Base-by-base conservation (phyloP, 2,329 filamentous ascomycete species). In the Corinectria fuckeliana region DNA sequence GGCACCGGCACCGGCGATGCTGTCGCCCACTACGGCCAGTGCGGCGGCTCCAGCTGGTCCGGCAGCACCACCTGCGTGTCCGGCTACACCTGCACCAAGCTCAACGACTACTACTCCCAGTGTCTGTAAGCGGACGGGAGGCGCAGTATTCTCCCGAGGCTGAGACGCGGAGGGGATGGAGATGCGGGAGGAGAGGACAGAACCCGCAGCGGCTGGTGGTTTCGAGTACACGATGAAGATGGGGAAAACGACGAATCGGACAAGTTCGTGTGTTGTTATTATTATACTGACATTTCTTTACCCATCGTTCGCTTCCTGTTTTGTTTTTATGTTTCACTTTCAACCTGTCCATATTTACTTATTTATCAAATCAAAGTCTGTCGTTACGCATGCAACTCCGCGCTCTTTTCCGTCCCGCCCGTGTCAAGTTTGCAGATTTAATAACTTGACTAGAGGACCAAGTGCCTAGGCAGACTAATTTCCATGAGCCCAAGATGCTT, bases 101-200 rank as follows among this genome's bases (percentile, higher is more conserved):
- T 70, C 53, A 81, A 80, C 68, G 69, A 71, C 41, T 80, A 66
- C 62, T 81, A 80, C 71, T 75, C 55, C 14, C 78, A 81, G 66
- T 81, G 78, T 64, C 56, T 77, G 57, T 80, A 71, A 70, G 25
- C n/a, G 26, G 10, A 16, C 11, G 8, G 25, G n/a, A 30, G 13
- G 10, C 13, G 25, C 23, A 28, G n/a, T 10, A 5, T 42, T 45
- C 23, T 11, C n/a, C 16, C 11, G 5, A 28, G n/a, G 13, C 23
- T n/a, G 20, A 25, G 39, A 25, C 3, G 42, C 20, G 3, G n/a
- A 45, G 7, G 23, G 5, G 25, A 38, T 14, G 7, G 16, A 16
- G 4, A 10, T 42, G 23, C 10, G 13, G 13, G 6, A 3, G n/a
- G 39, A 26, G 21, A 26, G 14, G 21, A 4, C 13, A 26, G 21